phyloP scores from a whole-genome alignment of 805 yeast genomes.

The Kazachstania taianensis region DNA sequence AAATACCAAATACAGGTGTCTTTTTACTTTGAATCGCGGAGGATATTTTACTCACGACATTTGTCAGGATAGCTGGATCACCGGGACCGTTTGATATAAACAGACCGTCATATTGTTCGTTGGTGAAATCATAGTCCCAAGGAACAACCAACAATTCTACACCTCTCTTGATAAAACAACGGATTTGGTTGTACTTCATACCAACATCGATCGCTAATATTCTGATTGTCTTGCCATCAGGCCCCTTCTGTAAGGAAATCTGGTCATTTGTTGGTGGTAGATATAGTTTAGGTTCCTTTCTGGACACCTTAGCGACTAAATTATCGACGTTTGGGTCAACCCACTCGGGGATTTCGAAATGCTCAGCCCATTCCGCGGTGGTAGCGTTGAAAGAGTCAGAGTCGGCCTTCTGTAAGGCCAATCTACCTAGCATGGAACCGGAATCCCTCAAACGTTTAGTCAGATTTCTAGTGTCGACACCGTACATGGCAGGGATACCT shows the following conservation, averaged over 20 bases:
- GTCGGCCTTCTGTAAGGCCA: conserved; percentile 47
- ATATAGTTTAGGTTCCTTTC: conserved; percentile 64
- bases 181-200: conserved; percentile 94
- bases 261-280: conserved; percentile 44
- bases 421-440: conserved; percentile 90
- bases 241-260: conserved; percentile 41
- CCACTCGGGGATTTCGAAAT: conserved; percentile 77
- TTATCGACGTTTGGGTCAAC: conserved; percentile 85
- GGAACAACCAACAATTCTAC: conserved; percentile 94
- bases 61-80: conserved; percentile 83
- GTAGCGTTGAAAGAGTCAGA: conserved; percentile 25
- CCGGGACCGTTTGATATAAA: conserved; percentile 99
- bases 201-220: conserved; percentile 93
- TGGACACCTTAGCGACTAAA: conserved; percentile 85
- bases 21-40: conserved; percentile 51
- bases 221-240: conserved; percentile 68
- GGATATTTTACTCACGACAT: conserved; percentile 51
- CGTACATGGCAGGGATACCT: conserved; percentile 92
- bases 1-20: conserved; percentile 94
- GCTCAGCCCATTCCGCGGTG: conserved; percentile 44
- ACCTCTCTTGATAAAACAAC: conserved; percentile 94
- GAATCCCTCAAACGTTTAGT: conserved; percentile 87
- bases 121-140: conserved; percentile 78
- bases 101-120: conserved; percentile 85
- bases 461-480: conserved; percentile 92